Base-by-base conservation (phyloP, 208 protist genomes). In the Leishmania arabica region DNA sequence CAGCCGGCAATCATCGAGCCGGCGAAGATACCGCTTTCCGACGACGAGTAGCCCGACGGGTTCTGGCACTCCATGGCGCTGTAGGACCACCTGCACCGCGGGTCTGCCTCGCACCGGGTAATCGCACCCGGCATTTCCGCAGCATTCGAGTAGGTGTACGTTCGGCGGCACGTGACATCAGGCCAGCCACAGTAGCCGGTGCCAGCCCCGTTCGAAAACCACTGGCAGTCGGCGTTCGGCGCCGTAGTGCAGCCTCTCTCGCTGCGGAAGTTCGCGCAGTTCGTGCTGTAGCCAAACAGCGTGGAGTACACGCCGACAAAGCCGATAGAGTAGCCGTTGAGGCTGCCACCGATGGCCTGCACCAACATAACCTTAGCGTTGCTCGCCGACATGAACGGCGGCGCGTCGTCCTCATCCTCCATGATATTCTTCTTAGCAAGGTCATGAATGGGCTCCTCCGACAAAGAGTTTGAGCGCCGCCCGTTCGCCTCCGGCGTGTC, bases 1-100 rank as follows among this genome's bases (percentile, higher is more conserved):
- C 87, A 91, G 54, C 92, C 94, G 54, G 93, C 66, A 86, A 96
- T 96, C 92, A 97, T 95, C 71, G 92, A 75, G 27, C 88, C 89
- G 78, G 92, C 89, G 74, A 97, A 97, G 80, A 95, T 93, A 82
- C 93, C 93, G 76, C 78, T 93, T 27, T 95, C 82, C 47, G 84
- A 71, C 21, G 92, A 83, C 42, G 64, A 88, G 88, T 88, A 94
- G 56, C 91, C 93, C 31, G 51, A 78, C 11, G 80, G 79, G 82
- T 95, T 90, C 75, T 88, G 79, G 83, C 92, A 95, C 73, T 87
- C 81, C 6, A 42, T 34, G n/a, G 75, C 70, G 54, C 66, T 72
- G 87, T 93, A 95, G 34, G 75, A 87, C 92, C 90, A 95, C 53
- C 47, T 78, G 86, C 90, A 96, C 40, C 80, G 34, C 11, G 45